Evolutionary conservation across 805 yeast genomes (phyloP).

Genomic region (Candida suzukii): DNA sequence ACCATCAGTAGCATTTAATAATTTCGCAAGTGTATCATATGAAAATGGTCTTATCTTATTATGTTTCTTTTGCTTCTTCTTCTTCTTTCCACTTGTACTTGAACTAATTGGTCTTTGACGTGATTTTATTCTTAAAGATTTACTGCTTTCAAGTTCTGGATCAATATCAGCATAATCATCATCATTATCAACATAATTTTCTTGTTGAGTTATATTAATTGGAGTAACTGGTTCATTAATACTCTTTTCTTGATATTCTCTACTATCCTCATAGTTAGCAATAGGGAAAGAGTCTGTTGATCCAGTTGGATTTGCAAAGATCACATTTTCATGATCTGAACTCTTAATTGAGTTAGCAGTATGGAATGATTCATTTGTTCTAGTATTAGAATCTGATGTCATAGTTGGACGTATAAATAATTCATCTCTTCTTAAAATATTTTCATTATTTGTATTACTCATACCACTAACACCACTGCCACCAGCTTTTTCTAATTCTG

Average conservation of each 20-base stretch:
- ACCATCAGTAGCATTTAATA: constrained; percentile 53
- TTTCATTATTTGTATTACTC: neutral
- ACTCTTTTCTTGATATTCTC: neutral
- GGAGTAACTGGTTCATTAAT: neutral
- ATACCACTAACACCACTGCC: neutral
- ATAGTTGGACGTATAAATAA: neutral
- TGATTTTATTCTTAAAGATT: neutral
- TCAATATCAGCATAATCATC: constrained; percentile 15
- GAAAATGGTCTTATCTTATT: constrained; percentile 26
- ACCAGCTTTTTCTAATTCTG: constrained; percentile 15
- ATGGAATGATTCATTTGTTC: constrained; percentile 17
- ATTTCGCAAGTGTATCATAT: constrained; percentile 38
- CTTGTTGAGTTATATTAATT: neutral
- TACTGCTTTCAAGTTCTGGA: constrained; percentile 1
- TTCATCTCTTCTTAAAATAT: neutral
- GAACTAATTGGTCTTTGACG: neutral
- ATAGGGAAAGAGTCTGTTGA: neutral
- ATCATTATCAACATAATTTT: constrained; percentile 5
- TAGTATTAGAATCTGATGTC: constrained; percentile 4
- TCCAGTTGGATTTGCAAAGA: neutral
- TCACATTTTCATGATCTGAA: constrained; percentile 3
- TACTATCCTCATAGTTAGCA: neutral
- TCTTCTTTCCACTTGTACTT: neutral
- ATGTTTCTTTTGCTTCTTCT: constrained; percentile 11
- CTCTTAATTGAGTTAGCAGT: constrained; percentile 10